These are phyloP conservation scores for Coniochaeta hoffmannii DNA, from an alignment of 2,329 filamentous ascomycete genomes.

Conservation along the genomic window DNA sequence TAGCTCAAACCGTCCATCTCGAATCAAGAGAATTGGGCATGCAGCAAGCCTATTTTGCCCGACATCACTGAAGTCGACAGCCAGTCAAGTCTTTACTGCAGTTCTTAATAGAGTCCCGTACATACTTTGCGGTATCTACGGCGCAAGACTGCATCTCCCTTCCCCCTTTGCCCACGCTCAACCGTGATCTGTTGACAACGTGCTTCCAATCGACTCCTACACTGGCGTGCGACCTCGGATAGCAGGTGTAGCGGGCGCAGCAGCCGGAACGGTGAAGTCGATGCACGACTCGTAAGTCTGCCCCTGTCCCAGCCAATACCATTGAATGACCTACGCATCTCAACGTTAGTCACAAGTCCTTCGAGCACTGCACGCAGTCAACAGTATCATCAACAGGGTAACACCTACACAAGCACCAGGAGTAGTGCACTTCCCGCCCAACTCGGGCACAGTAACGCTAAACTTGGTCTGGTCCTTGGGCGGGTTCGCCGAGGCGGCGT, in stretches of 20 bases:
- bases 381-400: neutral
- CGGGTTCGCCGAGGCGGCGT: constrained; percentile 17
- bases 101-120: too few species aligned
- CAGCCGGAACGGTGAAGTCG: constrained; percentile 36
- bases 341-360: neutral
- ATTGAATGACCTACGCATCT: constrained; percentile 45
- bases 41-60: too few species aligned
- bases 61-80: too few species aligned
- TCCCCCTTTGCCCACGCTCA: neutral
- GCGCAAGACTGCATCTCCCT: too few species aligned
- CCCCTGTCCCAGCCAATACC: constrained; percentile 51
- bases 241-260: neutral
- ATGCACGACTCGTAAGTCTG: constrained; percentile 59
- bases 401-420: constrained; percentile 21
- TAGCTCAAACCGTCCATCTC: too few species aligned
- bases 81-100: too few species aligned
- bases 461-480: constrained; percentile 23
- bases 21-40: too few species aligned
- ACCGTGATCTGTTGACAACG: neutral
- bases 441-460: constrained; percentile 20
- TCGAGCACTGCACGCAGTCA: neutral
- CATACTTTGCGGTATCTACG: too few species aligned
- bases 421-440: constrained; percentile 17
- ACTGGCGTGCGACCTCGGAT: neutral
- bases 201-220: neutral